Conservation (phyloP, 257 asterid species). For the Scutellaria baicalensis region DNA sequence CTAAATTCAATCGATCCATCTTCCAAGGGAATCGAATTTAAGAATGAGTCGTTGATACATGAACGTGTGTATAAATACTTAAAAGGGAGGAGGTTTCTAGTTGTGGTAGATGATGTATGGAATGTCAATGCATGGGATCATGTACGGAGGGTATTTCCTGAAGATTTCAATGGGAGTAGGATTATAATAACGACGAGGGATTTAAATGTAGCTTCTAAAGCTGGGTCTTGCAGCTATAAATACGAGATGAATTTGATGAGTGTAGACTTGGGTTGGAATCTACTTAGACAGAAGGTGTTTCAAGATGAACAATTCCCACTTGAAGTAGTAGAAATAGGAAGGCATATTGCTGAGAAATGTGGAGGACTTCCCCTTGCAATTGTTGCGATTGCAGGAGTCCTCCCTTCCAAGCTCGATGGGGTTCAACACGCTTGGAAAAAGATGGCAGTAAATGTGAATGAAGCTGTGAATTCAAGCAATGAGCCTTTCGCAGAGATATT, state of each 20-base stretch:
- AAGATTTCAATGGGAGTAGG: background rate
- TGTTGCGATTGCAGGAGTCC: background rate
- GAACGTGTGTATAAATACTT: background rate
- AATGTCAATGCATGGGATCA: background rate
- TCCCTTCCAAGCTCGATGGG: background rate
- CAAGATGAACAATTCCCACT: background rate
- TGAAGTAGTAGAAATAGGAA: background rate
- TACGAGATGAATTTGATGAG: background rate
- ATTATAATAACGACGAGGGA: background rate
- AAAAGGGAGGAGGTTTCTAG: background rate
- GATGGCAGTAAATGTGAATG: no score
- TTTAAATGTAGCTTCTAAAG: background rate
- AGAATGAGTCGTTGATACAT: no score
- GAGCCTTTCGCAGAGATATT: no score
- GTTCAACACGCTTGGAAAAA: no score
- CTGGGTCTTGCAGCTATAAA: background rate
- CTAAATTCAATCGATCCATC: no score
- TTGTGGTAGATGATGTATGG: background rate
- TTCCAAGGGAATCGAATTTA: no score
- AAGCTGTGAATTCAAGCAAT: no score
- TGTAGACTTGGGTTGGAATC: background rate
- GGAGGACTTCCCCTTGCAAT: conserved; percentile 3
- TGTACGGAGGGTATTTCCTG: background rate
- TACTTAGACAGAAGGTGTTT: background rate
- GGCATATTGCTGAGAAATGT: background rate